Percentiles rank a stretch among this genome's conserved stretches.
Evolutionary conservation across 2,329 filamentous ascomycete genomes (phyloP).

Genomic region (Aspergillus awamori): DNA sequence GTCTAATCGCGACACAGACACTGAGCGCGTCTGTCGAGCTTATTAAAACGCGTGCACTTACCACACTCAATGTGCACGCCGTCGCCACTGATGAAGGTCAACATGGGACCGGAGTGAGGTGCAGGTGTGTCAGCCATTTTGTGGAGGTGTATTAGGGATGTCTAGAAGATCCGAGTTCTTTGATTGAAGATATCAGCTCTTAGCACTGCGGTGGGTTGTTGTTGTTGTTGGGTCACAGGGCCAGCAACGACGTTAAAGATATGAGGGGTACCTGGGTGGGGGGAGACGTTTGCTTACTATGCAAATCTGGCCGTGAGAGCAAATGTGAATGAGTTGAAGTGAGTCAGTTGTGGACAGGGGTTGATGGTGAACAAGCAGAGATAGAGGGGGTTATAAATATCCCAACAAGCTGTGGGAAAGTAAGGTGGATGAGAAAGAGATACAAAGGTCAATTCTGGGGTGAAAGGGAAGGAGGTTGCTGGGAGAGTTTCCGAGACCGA

Average conservation of each 20-base stretch:
- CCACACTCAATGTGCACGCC: constrained; percentile 52
- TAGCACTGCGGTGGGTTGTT: too few relatives aligned
- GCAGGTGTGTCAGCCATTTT: constrained; percentile 11
- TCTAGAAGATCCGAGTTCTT: background rate
- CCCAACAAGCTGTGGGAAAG: background rate
- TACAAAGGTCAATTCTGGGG: background rate
- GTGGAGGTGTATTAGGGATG: background rate
- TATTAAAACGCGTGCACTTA: constrained; percentile 39
- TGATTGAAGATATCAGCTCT: background rate
- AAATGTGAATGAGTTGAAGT: background rate
- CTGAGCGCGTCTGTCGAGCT: background rate
- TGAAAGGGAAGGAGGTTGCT: constrained; percentile 1
- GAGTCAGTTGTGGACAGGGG: background rate
- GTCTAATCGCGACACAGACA: background rate
- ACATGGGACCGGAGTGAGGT: too few relatives aligned
- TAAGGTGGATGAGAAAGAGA: background rate
- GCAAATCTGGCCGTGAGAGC: background rate
- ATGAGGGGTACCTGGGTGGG: constrained; percentile 1
- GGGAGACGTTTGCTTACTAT: constrained; percentile 1
- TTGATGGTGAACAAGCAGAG: background rate
- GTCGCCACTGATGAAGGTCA: background rate
- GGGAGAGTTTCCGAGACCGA: background rate
- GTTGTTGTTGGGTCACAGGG: background rate
- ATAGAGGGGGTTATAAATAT: background rate
- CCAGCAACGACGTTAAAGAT: background rate